Percentiles rank a stretch among this genome's conserved stretches.
These are phyloP conservation scores for Gremmenia infestans DNA, from an alignment of 2,329 filamentous ascomycete species.

Conservation along the genomic window DNA sequence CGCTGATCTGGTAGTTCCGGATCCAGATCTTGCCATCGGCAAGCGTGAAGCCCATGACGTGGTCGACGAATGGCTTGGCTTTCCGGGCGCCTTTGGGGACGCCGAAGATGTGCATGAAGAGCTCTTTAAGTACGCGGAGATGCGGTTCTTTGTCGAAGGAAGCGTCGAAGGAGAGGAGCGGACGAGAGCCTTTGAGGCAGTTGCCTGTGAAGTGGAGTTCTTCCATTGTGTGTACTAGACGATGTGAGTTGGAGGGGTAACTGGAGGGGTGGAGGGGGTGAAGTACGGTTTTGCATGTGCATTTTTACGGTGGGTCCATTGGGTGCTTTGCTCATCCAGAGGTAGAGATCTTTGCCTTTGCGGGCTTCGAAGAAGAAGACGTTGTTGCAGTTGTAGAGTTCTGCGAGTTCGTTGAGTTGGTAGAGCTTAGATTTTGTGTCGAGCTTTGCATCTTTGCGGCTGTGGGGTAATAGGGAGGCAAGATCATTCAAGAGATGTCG, in stretches of 20 bases:
- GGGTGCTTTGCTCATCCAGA: constrained; percentile 88
- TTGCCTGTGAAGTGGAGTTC: constrained; percentile 97
- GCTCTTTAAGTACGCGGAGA: constrained; percentile 78
- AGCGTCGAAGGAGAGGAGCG: constrained; percentile 85
- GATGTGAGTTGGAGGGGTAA: constrained; percentile 26
- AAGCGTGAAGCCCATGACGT: constrained; percentile 87
- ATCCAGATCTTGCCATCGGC: constrained; percentile 96
- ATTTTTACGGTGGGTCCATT: constrained; percentile 56
- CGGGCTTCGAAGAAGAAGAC: constrained; percentile 92
- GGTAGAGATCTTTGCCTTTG: constrained; percentile 90
- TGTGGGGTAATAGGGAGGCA: constrained; percentile 82
- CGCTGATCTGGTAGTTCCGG: constrained; percentile 87
- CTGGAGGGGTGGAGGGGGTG: neutral
- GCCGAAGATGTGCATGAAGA: constrained; percentile 85
- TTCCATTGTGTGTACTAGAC: constrained; percentile 84
- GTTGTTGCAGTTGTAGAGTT: constrained; percentile 91
- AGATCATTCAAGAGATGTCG: constrained; percentile 90
- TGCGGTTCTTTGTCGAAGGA: constrained; percentile 79
- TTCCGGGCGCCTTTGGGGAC: constrained; percentile 85
- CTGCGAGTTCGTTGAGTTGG: constrained; percentile 67
- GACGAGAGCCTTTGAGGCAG: constrained; percentile 88
- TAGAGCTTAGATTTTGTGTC: constrained; percentile 89
- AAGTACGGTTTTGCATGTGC: constrained; percentile 68
- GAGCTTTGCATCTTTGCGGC: constrained; percentile 91
- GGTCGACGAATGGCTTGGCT: constrained; percentile 93